phyloP scores from a whole-genome alignment of 352 stramenopile species.

The Discostella stelligera region DNA sequence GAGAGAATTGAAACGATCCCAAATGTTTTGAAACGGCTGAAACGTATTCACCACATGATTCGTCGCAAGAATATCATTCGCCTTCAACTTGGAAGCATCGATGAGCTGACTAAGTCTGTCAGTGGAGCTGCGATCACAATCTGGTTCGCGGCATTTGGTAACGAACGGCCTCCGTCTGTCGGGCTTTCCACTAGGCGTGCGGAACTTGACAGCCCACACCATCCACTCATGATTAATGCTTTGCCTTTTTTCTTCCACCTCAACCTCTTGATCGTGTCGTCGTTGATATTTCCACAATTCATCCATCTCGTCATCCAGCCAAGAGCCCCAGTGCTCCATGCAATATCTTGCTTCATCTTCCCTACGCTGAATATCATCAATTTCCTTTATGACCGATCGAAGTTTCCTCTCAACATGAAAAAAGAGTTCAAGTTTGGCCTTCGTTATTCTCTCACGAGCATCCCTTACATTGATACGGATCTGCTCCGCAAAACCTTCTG shows the following conservation, averaged over 20 bases:
- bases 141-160: neutral
- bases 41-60: constrained; percentile 21
- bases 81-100: constrained; percentile 13
- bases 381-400: constrained; percentile 19
- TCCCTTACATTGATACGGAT: constrained; percentile 40
- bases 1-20: constrained; percentile 20
- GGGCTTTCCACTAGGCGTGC: constrained; percentile 34
- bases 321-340: constrained; percentile 34
- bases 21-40: constrained; percentile 27
- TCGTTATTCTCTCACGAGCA: constrained; percentile 42
- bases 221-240: constrained; percentile 37
- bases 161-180: constrained; percentile 22
- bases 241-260: constrained; percentile 20
- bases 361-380: constrained; percentile 8
- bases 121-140: neutral
- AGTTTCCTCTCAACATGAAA: constrained; percentile 40
- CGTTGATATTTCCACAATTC: constrained; percentile 37
- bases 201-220: constrained; percentile 42
- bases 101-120: constrained; percentile 22
- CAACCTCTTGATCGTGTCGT: constrained; percentile 31
- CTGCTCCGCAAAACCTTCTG: constrained; percentile 41
- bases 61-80: constrained; percentile 11
- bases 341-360: constrained; percentile 21
- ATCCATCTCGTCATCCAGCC: constrained; percentile 41
- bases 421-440: constrained; percentile 42